Conservation (phyloP, 208 protist species). For the Wallacemonas sp. region DNA sequence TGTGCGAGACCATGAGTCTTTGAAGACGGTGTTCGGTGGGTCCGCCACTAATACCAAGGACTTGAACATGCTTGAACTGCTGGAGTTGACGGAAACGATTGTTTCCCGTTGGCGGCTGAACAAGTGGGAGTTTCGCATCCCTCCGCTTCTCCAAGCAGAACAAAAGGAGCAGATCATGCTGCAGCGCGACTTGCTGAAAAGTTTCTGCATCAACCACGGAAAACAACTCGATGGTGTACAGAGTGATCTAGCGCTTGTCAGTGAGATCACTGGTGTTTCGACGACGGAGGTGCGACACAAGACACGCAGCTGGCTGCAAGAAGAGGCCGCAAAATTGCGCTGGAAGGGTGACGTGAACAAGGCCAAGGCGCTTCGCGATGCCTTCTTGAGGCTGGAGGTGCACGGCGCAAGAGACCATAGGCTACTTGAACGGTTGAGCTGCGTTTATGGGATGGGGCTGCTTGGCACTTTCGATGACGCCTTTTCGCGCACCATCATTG, state of each 20-base stretch:
- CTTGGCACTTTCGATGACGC: conserved; percentile 77
- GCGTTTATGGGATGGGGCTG: conserved; percentile 77
- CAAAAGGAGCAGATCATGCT: conserved; percentile 61
- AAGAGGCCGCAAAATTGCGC: conserved; percentile 71
- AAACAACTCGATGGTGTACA: conserved; percentile 43
- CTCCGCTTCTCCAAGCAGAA: conserved; percentile 37
- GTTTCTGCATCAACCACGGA: conserved; percentile 40
- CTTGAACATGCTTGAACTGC: conserved; percentile 30
- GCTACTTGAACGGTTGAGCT: conserved; percentile 77
- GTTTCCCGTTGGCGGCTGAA: conserved; percentile 80
- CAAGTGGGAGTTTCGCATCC: conserved; percentile 85
- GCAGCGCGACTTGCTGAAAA: conserved; percentile 72
- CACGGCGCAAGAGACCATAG: conserved; percentile 69
- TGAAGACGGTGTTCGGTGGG: conserved; percentile 29
- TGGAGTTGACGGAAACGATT: conserved; percentile 56
- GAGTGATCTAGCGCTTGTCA: conserved; percentile 49
- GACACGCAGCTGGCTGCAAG: conserved; percentile 76
- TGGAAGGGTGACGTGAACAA: conserved; percentile 87
- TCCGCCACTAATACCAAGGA: conserved; percentile 16
- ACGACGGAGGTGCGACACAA: conserved; percentile 51
- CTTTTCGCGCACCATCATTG: conserved; percentile 75
- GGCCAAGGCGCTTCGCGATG: conserved; percentile 75
- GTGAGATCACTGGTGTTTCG: conserved; percentile 41
- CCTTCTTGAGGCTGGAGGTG: conserved; percentile 78
- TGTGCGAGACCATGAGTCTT: conserved; percentile 48